Percentiles rank a stretch among this genome's conserved stretches.
phyloP scores from a whole-genome alignment of 441 rosid genomes.

The Viola pubescens region DNA sequence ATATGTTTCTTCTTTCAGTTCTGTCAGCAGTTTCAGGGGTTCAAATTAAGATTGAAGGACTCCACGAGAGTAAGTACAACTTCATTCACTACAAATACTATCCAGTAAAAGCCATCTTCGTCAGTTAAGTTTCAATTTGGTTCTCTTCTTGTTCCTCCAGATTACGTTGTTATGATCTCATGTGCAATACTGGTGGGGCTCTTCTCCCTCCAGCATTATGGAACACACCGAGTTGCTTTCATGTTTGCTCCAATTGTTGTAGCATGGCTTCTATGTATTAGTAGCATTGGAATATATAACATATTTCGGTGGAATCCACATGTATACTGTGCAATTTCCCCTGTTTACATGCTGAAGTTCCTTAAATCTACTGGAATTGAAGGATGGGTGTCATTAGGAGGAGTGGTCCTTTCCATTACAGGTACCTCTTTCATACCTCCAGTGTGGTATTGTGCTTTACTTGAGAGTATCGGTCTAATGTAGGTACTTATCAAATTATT shows the following conservation, averaged over 20 bases:
- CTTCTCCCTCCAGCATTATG: slow-evolving; percentile 64
- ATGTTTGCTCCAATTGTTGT: slow-evolving; percentile 60
- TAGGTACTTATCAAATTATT: slow-evolving; percentile 15
- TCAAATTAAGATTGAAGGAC: slow-evolving; percentile 43
- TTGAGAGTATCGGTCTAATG: neutral
- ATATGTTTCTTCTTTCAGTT: slow-evolving; percentile 35
- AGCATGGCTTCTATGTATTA: slow-evolving; percentile 61
- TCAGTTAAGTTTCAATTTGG: slow-evolving; percentile 8
- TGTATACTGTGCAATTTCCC: slow-evolving; percentile 50
- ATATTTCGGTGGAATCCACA: slow-evolving; percentile 49
- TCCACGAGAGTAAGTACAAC: slow-evolving; percentile 57
- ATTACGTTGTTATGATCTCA: slow-evolving; percentile 51
- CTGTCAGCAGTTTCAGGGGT: slow-evolving; percentile 82
- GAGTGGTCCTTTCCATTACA: slow-evolving; percentile 66
- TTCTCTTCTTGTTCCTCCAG: slow-evolving; percentile 26
- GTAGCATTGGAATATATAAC: slow-evolving; percentile 61
- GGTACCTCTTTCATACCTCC: slow-evolving; percentile 28
- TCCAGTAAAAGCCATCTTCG: slow-evolving; percentile 1
- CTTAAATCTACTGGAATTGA: slow-evolving; percentile 42
- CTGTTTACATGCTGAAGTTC: slow-evolving; percentile 55
- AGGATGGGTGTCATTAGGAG: slow-evolving; percentile 72
- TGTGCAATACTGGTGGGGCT: slow-evolving; percentile 57
- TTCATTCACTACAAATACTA: slow-evolving; percentile 13
- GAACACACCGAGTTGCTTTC: slow-evolving; percentile 64
- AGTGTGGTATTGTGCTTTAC: neutral